A percentile compares a stretch with the other conserved stretches of the same genome.
These are phyloP conservation scores for Trichoderma reesei DNA, from an alignment of 495 filamentous ascomycete genomes.

Conservation along the genomic window DNA sequence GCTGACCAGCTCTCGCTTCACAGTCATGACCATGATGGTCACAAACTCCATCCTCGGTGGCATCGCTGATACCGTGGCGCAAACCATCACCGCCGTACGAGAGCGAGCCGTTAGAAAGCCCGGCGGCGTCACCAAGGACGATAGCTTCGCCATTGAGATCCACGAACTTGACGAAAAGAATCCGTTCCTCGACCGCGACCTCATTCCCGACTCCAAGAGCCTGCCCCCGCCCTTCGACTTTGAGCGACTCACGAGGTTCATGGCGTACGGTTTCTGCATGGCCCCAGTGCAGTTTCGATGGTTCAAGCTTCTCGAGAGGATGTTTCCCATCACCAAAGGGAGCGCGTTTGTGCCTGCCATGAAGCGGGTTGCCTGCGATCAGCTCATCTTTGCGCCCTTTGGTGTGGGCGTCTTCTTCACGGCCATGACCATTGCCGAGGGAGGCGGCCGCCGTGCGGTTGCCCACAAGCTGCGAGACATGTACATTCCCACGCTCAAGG, in stretches of 20 bases:
- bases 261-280: conserved; percentile 93
- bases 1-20: neutral
- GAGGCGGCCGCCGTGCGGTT: conserved; percentile 74
- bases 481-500: conserved; percentile 87
- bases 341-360: conserved; percentile 65
- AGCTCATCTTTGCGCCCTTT: conserved; percentile 89
- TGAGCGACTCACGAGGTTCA: conserved; percentile 84
- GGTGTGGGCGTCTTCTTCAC: conserved; percentile 86
- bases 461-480: conserved; percentile 82
- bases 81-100: conserved; percentile 78
- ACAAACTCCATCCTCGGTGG: conserved; percentile 73
- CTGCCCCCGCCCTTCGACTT: conserved; percentile 88
- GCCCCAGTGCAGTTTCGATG: conserved; percentile 94
- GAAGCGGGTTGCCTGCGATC: conserved; percentile 87
- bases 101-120: conserved; percentile 53
- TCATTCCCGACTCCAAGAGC: conserved; percentile 52
- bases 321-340: conserved; percentile 76
- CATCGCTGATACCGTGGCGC: conserved; percentile 90
- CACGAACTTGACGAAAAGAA: conserved; percentile 81
- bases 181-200: conserved; percentile 52
- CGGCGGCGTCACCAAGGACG: conserved; percentile 39
- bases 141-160: conserved; percentile 81
- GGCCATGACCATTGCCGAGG: conserved; percentile 93
- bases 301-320: conserved; percentile 77
- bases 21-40: conserved; percentile 96